Base-by-base conservation (phyloP, 768 basidiomycete genomes). In the Ramaria rubella region DNA sequence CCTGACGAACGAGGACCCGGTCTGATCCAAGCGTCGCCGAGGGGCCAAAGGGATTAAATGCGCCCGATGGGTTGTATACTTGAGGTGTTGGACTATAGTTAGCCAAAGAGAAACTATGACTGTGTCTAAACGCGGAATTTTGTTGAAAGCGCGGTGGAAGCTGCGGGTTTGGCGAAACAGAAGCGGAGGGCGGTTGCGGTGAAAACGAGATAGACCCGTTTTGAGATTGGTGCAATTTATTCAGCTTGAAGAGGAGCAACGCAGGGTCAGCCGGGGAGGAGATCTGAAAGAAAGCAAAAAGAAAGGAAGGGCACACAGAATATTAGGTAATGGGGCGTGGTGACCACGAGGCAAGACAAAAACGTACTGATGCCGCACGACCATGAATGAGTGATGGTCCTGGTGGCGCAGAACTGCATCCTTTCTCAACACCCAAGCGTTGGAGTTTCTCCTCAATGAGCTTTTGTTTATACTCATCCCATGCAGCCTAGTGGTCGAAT, bases 251-350 rank as follows among this genome's bases (percentile, higher is more conserved):
- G 61, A 82, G 78, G 19, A 93, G 74, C 23, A 93, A 69, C 19
- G 87, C 86, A 27, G 90, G 90, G 66, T 92, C 90, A 4, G 90
- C 90, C 27, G 90, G 89, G n/a, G 89, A 91, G 1, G 90, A 92
- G 70, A 92, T 88, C 90, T 93, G 64, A 23, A 58, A 45, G 43
- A 44, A 34, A 55, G 63, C 23, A 63, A 59, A 58, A 40, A 14
- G 11, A 12, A n/a, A 43, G 52, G 55, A 21, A 38, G 21, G 21
- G 55, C 43, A 31, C 1, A 54, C 36, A 23, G 2, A 14, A 23
- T 21, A 23, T 46, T 56, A 46, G 45, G 33, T 31, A 46, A 42
- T n/a, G 43, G 40, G 56, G 48, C 59, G 55, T 55, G 58, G 21
- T 30, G 38, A 19, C 40, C 57, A 53, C 42, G 60, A 49, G 59